Base-by-base conservation (phyloP, 208 protist species). In the Leishmania tropica region DNA sequence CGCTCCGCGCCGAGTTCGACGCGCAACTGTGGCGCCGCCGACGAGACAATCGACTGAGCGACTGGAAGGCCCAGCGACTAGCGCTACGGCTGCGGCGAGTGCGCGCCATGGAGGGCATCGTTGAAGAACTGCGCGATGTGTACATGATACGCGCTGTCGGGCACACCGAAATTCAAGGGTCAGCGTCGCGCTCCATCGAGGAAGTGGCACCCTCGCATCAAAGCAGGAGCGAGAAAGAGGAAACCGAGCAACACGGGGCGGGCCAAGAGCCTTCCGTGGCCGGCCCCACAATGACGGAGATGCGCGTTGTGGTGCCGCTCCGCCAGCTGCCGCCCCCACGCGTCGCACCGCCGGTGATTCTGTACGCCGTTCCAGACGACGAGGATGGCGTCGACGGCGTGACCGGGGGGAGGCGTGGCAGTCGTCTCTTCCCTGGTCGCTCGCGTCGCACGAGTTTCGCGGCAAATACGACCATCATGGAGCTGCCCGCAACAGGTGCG, bases 41-140 rank as follows among this genome's bases (percentile, higher is more conserved):
- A 31, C 85, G 91, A 1, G 70, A 83, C 68, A 62, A 54, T 51
- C 89, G 91, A 45, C 58, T 97, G 65, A 76, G 53, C 53, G 89
- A 91, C 35, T 97, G 94, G 94, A 88, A 88, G 67, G 85, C 85
- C 24, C 80, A 88, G 71, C 86, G 94, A 11, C 79, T 92, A 72
- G 56, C 92, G 1, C 75, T 95, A 58, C 87, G 89, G 21, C 51
- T 93, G 60, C 82, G 82, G 17, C 87, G 94, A 21, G 67, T 81
- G 40, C 83, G 86, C 8, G 89, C 92, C 31, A 83, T 95, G 53
- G 83, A 87, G 21, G 75, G 75, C 42, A 45, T 76, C 8, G 88
- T 95, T 48, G 90, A 93, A 7, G 88, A 92, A 21, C 80, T 97
- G 42, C 80, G 85, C 0, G 90, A 87, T 35, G n/a, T 90, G 47